Conservation (phyloP, 1,284 basidiomycete genomes). For the Apiotrichum akiyoshidainum region DNA sequence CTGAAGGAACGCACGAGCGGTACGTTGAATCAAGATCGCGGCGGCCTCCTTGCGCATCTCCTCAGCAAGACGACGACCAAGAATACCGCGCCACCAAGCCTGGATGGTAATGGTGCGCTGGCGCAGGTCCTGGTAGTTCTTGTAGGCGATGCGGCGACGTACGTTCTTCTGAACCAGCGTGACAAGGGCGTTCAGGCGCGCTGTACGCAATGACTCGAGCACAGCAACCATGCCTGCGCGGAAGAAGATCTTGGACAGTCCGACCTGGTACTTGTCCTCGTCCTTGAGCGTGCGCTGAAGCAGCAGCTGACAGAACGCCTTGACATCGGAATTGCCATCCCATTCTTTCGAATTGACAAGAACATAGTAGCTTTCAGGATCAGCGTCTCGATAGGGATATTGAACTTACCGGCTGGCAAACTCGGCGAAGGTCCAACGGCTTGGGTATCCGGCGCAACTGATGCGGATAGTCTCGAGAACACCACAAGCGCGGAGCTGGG, state of each 20-base stretch:
- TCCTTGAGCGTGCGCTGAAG: constrained; percentile 84
- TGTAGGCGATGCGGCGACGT: constrained; percentile 76
- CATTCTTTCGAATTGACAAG: constrained; percentile 83
- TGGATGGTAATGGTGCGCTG: constrained; percentile 79
- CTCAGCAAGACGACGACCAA: constrained; percentile 70
- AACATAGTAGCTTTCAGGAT: constrained; percentile 80
- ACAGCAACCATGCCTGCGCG: constrained; percentile 98
- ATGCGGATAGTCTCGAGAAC: constrained; percentile 98
- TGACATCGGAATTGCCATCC: constrained; percentile 68
- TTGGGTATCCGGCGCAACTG: constrained; percentile 97
- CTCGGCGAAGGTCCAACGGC: constrained; percentile 98
- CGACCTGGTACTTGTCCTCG: constrained; percentile 93
- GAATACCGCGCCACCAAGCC: constrained; percentile 84
- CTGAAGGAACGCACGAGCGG: constrained; percentile 69
- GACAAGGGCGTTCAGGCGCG: constrained; percentile 82
- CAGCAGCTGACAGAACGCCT: constrained; percentile 78
- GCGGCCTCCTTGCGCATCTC: constrained; percentile 69
- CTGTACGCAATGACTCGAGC: constrained; percentile 83
- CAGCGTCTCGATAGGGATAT: not conserved
- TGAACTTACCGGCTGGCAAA: constrained; percentile 88
- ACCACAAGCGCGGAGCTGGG: constrained; percentile 95
- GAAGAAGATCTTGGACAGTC: constrained; percentile 98
- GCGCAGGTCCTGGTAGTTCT: constrained; percentile 72
- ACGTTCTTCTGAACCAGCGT: constrained; percentile 98
- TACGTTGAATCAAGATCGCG: constrained; percentile 73